These are phyloP conservation scores for Trametes sanguinea DNA, from an alignment of 768 basidiomycete genomes.

Conservation along the genomic window DNA sequence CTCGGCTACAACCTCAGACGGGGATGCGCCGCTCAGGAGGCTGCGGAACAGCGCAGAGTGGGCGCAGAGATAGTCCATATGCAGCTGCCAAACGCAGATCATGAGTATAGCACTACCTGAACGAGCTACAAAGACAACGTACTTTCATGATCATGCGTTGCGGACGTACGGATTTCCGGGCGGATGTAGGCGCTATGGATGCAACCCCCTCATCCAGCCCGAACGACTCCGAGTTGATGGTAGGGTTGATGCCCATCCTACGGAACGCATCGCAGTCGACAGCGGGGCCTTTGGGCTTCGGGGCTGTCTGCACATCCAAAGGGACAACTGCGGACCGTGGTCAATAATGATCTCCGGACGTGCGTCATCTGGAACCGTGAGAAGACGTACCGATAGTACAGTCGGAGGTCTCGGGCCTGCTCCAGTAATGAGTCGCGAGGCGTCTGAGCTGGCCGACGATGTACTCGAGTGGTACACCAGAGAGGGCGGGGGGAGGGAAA, in stretches of 20 bases:
- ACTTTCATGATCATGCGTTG: slow-evolving; percentile 64
- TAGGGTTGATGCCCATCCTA: slow-evolving; percentile 19
- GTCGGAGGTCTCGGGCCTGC: slow-evolving; percentile 73
- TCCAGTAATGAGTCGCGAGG: slow-evolving; percentile 72
- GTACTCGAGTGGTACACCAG: slow-evolving; percentile 70
- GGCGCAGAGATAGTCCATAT: slow-evolving; percentile 79
- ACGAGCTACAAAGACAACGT: background rate
- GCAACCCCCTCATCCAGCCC: slow-evolving; percentile 9
- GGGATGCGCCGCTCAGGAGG: slow-evolving; percentile 68
- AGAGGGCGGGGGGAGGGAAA: slow-evolving; percentile 64
- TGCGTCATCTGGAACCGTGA: background rate
- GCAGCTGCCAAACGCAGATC: slow-evolving; percentile 51
- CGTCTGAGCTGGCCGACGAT: slow-evolving; percentile 68
- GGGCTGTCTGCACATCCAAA: slow-evolving; percentile 22
- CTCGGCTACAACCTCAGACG: slow-evolving; percentile 56
- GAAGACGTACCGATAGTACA: slow-evolving; percentile 66
- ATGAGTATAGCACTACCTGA: too few relatives aligned
- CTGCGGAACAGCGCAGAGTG: slow-evolving; percentile 75
- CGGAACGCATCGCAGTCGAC: slow-evolving; percentile 20
- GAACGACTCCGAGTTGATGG: slow-evolving; percentile 15
- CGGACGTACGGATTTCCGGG: slow-evolving; percentile 21
- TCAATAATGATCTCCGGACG: background rate
- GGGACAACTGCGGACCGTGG: slow-evolving; percentile 28
- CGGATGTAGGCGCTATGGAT: slow-evolving; percentile 39
- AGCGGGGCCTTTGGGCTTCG: slow-evolving; percentile 22